Evolutionary conservation across 2,329 filamentous ascomycete genomes (phyloP), one percentile per base, ranked within the genome.

Genomic region (Alternaria burnsii): DNA sequence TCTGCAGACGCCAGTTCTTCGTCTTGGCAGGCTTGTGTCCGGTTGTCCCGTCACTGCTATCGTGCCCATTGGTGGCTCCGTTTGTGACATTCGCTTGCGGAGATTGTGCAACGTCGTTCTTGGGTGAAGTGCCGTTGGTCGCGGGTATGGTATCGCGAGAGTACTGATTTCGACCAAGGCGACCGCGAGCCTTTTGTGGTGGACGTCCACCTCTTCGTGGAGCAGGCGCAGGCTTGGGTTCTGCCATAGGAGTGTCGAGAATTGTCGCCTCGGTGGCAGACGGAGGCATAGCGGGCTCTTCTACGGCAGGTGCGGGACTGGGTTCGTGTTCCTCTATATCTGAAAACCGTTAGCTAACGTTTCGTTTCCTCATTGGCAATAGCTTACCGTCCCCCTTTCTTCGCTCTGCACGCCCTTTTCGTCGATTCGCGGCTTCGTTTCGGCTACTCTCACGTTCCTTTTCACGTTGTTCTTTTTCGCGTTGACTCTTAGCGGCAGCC

Each of bases 371-470:
- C 30, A 24, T 56, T 47, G 14, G 30, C 12, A 6, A 22, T 10
- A 42, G 69, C 82, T 72, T 83, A 94, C 93, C 93, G 73, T 97
- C 93, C 67, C 85, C 89, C 76, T 92, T 89, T 69, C 93, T 87
- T 64, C 92, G 87, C 68, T 95, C 93, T 42, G 91, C 89, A 56
- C 93, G 87, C 52, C 90, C 91, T 82, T 94, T 95, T 62, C 93
- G 87, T 76, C 94, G 91, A 69, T 86, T 92, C 24, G 89, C 88
- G 34, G 90, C 89, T 74, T 97, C 94, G 30, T 87, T 85, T 57
- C 89, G 86, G 68, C 90, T 88, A 47, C 87, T 84, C 70, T 97
- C 93, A 54, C 88, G 87, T 66, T 97, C 92, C 69, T 80, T 82
- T 30, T 84, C 82, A 38, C 81, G 79, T 30, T 92, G 90, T 61